Percentiles rank a stretch among this genome's conserved stretches.
Evolutionary conservation across 129 eudicot species (phyloP).

Genomic region (Oenanthe sinensis): DNA sequence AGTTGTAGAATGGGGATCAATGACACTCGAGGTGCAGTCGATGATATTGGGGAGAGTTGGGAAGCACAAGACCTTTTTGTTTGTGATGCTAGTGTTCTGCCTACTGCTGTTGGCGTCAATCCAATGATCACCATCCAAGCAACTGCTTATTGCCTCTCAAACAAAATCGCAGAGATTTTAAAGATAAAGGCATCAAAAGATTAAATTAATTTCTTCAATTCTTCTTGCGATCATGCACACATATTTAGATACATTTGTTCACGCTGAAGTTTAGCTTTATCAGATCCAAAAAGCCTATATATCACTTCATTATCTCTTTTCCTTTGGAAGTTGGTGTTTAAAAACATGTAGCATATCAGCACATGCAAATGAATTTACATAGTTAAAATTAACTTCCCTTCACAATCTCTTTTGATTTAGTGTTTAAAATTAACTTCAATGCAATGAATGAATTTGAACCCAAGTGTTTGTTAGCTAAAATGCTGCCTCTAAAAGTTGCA

Average conservation of each 20-base stretch:
- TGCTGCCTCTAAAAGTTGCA: too few species aligned
- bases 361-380: neutral
- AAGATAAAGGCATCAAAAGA: slow-evolving; percentile 2
- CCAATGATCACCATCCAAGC: slow-evolving; percentile 92
- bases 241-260: neutral
- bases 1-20: slow-evolving; percentile 80
- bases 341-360: neutral
- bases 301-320: neutral
- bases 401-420: too few species aligned
- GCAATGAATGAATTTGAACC: too few species aligned
- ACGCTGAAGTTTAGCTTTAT: neutral
- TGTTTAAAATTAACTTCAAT: too few species aligned
- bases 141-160: slow-evolving; percentile 71
- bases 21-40: slow-evolving; percentile 64
- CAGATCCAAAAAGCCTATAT: neutral
- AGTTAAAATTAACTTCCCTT: too few species aligned
- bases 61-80: slow-evolving; percentile 83
- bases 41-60: slow-evolving; percentile 90
- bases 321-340: too few species aligned
- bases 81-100: slow-evolving; percentile 82
- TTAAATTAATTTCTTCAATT: neutral
- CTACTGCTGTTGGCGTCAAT: slow-evolving; percentile 81
- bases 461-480: too few species aligned
- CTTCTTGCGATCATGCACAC: neutral
- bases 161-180: slow-evolving; percentile 35